Conservation (phyloP, 768 basidiomycete species). For the Neoboletus magnificus region DNA sequence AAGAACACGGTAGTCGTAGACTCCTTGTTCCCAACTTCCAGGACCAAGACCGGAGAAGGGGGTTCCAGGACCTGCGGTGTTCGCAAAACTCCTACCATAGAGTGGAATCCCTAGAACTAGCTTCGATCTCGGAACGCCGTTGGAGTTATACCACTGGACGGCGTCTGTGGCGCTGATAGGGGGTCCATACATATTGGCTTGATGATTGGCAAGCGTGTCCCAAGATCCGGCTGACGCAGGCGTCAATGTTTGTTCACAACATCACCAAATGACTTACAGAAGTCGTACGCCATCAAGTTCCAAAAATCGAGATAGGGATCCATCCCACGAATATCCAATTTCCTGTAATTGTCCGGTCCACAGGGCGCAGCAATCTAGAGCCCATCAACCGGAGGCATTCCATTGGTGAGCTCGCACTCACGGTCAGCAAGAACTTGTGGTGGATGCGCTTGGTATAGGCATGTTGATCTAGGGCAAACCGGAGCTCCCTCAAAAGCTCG, state of each 20-base stretch:
- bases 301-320: conserved; percentile 87
- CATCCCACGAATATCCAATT: conserved; percentile 80
- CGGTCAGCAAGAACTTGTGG: conserved; percentile 72
- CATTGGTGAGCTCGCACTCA: conserved; percentile 34
- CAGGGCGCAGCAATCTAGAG: conserved; percentile 87
- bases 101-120: conserved; percentile 89
- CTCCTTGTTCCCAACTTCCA: conserved; percentile 87
- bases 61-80: conserved; percentile 77
- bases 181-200: conserved; percentile 78
- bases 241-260: conserved; percentile 9
- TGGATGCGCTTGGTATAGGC: conserved; percentile 58
- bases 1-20: conserved; percentile 91
- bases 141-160: conserved; percentile 64
- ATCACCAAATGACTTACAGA: conserved; percentile 44
- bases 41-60: conserved; percentile 79
- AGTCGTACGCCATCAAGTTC: conserved; percentile 97
- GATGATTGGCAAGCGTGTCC: conserved; percentile 71
- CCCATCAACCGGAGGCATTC: background rate
- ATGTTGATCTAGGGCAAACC: conserved; percentile 73
- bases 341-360: conserved; percentile 81
- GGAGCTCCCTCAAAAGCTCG: conserved; percentile 71
- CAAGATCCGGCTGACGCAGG: conserved; percentile 65
- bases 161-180: conserved; percentile 61
- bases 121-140: conserved; percentile 75
- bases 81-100: conserved; percentile 89